These are phyloP conservation scores for Diddensiella santjacobensis DNA, from an alignment of 805 yeast genomes.

Conservation along the genomic window DNA sequence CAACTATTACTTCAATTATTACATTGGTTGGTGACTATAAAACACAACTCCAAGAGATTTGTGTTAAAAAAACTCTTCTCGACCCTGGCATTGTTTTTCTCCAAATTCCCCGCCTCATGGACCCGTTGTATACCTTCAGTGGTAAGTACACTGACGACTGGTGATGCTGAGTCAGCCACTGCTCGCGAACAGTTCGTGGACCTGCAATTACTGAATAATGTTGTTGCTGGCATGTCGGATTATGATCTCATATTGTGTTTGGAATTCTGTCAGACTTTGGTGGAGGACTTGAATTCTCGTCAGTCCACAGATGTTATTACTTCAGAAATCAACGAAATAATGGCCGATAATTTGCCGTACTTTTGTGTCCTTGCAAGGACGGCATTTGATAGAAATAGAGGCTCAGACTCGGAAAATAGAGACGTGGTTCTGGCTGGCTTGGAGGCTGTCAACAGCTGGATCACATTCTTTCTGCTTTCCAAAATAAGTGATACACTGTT, in stretches of 20 bases:
- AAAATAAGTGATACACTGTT: background rate
- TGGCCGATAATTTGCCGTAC: conserved; percentile 2
- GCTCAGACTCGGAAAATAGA: background rate
- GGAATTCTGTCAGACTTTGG: conserved; percentile 26
- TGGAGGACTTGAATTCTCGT: conserved; percentile 26
- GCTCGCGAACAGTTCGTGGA: background rate
- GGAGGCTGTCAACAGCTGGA: conserved; percentile 7
- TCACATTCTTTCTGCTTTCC: conserved; percentile 3
- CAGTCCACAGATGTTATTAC: background rate
- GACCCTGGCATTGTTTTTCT: conserved; percentile 48
- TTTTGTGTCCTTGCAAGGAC: background rate
- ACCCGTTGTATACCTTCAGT: conserved; percentile 29
- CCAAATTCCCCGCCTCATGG: conserved; percentile 40
- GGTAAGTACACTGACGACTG: conserved; percentile 10
- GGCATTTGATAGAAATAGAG: conserved; percentile 1
- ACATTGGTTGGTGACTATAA: conserved; percentile 19
- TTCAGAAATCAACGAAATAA: conserved; percentile 2
- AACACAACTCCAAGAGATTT: conserved; percentile 29
- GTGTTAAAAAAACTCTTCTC: conserved; percentile 59
- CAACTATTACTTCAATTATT: conserved; percentile 22
- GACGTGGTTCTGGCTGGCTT: background rate
- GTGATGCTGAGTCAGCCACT: background rate
- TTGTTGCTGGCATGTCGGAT: background rate
- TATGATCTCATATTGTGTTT: conserved; percentile 16
- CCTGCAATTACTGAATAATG: background rate